Percentiles rank a stretch among this genome's conserved stretches.
phyloP scores from a whole-genome alignment of 805 yeast genomes.

The Tetrapisispora fleetii region DNA sequence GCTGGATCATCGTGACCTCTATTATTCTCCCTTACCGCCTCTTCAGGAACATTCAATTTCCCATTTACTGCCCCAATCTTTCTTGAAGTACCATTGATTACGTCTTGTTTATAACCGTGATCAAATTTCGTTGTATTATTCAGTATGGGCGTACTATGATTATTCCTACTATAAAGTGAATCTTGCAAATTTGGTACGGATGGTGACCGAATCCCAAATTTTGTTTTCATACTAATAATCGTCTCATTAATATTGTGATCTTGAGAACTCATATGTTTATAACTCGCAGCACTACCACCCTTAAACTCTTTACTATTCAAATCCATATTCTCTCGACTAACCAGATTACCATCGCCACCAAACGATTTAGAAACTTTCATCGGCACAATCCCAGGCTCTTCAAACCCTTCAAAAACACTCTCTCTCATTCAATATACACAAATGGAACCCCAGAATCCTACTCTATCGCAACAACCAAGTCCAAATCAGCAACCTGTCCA shows the following conservation, averaged over 20 bases:
- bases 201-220: slow-evolving; percentile 8
- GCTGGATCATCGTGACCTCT: slow-evolving; percentile 19
- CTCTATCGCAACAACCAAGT: no score
- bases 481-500: no score
- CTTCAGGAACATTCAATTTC: background rate
- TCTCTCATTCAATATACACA: background rate
- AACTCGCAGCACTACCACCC: background rate
- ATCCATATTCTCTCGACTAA: background rate
- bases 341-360: background rate
- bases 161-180: slow-evolving; percentile 2
- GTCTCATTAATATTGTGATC: background rate
- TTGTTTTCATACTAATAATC: background rate
- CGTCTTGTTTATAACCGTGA: background rate
- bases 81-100: no score
- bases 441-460: no score
- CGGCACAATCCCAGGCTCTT: background rate
- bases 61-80: background rate
- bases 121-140: background rate
- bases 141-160: slow-evolving; percentile 7
- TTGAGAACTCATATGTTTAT: background rate
- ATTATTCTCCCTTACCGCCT: background rate
- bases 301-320: no score
- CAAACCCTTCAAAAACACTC: background rate
- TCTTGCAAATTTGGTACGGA: slow-evolving; percentile 13
- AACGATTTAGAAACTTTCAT: background rate